Evolutionary conservation across 1,139 yeast species (phyloP).

Genomic region (Pneumocystis jirovecii): DNA sequence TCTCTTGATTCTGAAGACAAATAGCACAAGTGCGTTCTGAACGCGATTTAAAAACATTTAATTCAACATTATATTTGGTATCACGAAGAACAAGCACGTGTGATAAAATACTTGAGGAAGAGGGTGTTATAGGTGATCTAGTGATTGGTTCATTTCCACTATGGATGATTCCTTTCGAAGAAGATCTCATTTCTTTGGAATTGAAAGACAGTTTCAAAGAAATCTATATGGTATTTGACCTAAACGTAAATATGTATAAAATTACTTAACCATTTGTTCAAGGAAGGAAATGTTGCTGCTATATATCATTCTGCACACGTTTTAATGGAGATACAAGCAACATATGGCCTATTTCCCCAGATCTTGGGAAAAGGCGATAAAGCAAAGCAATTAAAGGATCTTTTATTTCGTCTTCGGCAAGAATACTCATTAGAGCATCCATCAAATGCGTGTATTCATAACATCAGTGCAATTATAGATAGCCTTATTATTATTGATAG

Average conservation of each 20-base stretch:
- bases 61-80: constrained; percentile 20
- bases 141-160: constrained; percentile 25
- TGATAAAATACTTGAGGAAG: constrained; percentile 22
- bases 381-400: constrained; percentile 30
- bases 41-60: constrained; percentile 12
- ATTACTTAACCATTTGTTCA: background rate
- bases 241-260: background rate
- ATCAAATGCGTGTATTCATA: constrained; percentile 4
- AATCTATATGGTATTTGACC: constrained; percentile 21
- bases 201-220: constrained; percentile 23
- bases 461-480: constrained; percentile 21
- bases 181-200: constrained; percentile 24
- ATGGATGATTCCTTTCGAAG: constrained; percentile 22
- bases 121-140: constrained; percentile 28
- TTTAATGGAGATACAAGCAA: constrained; percentile 24
- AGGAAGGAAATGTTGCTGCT: constrained; percentile 17
- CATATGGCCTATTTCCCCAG: constrained; percentile 27
- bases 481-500: constrained; percentile 62
- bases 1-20: constrained; percentile 17
- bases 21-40: constrained; percentile 17
- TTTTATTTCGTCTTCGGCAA: constrained; percentile 19
- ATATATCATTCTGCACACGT: constrained; percentile 31
- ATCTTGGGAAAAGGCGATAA: constrained; percentile 37
- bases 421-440: constrained; percentile 14
- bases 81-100: constrained; percentile 26